Base-by-base conservation (phyloP, 2,329 filamentous ascomycete genomes). In the Helotiales sp. region DNA sequence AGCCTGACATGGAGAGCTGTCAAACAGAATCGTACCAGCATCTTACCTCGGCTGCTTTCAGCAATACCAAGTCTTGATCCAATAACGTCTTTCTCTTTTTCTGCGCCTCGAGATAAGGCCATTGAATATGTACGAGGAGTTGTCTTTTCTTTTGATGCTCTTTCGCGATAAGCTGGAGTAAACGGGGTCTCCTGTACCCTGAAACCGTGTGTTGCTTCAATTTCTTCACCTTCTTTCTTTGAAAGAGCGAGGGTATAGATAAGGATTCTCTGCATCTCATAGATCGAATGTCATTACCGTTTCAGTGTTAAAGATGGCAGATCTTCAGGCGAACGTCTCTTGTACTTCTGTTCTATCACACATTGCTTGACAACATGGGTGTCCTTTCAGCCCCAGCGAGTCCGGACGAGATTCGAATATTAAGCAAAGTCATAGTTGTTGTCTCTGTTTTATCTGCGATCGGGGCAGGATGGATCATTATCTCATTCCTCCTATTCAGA, bases 391-490 rank as follows among this genome's bases (percentile, higher is more conserved):
- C 65, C 2, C 68, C 70, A 4, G 60, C 61, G 2, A 53, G 59
- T 7, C 56, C 54, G 4, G 25, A 30, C 13, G 47, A 70, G 31
- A 63, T 66, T 15, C 47, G 59, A 10, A 54, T 65, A 8, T 63
- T 73, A 29, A 73, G 68, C 60, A 54, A 57, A 7, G 65, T 70
- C 31, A 73, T 76, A 27, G 55, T 73, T 29, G 55, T 66, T 27
- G 68, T 72, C n/a, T 72, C 74, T 13, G 48, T 71, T 6, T 50
- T 75, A 5, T 75, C 73, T 15, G 63, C 70, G 1, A 2, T 73
- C 5, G 74, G 74, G 8, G 71, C 73, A 25, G 70, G 60, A 58
- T 76, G 73, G 72, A 74, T 76, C 34, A 69, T 75, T 17, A 25
- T 70, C 8, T 75, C 71, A 54, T 76, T 74, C 54, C 53, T 62